Percentiles rank a stretch among this genome's conserved stretches.
phyloP scores from a whole-genome alignment of 139 green algal species.

The Pseudopediastrum boryanum region DNA sequence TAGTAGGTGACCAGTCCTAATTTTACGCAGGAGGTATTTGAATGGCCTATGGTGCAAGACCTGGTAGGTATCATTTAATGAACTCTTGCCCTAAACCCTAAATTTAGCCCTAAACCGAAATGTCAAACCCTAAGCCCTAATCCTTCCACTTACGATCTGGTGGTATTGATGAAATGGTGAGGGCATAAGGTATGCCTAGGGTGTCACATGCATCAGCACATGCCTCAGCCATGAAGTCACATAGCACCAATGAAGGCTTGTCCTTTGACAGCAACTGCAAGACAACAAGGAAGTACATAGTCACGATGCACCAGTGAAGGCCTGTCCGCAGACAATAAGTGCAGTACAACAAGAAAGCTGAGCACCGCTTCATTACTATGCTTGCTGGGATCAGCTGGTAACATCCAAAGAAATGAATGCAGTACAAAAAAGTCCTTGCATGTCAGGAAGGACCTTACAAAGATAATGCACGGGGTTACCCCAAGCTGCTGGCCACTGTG shows the following conservation, averaged over 20 bases:
- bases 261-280: no score
- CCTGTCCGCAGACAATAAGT: no score
- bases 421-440: no score
- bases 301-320: no score
- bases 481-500: no score
- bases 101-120: neutral
- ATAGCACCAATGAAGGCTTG: slow-evolving; percentile 13
- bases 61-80: neutral
- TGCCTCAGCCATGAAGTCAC: slow-evolving; percentile 10
- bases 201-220: slow-evolving; percentile 12
- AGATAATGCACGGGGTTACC: no score
- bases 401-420: no score
- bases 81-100: neutral
- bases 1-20: neutral
- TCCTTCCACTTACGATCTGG: neutral
- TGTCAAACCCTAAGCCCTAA: neutral
- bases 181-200: neutral
- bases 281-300: no score
- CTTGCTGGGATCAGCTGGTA: no score
- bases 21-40: neutral
- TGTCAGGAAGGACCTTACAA: no score
- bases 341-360: no score
- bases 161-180: neutral
- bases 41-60: neutral
- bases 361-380: no score